Percentiles rank a stretch among this genome's conserved stretches.
Conservation (phyloP, 441 rosid genomes). For the Biscutella laevigata region DNA sequence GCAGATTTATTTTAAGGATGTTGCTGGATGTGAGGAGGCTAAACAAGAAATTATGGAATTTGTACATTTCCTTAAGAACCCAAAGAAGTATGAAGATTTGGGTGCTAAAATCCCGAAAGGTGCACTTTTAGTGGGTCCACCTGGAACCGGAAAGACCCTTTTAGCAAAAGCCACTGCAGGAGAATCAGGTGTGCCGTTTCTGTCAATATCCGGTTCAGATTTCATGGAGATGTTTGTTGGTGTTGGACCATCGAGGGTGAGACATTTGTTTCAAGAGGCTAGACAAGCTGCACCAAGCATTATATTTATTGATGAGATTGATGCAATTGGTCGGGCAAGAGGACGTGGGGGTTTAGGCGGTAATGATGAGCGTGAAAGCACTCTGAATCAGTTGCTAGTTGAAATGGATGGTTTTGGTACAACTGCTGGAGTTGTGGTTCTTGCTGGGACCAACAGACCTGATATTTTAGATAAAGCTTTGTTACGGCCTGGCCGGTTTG, state of each 20-base stretch:
- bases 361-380: conserved; percentile 74
- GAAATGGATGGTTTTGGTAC: conserved; percentile 83
- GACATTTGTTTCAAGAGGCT: conserved; percentile 69
- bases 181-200: conserved; percentile 66
- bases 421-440: conserved; percentile 63
- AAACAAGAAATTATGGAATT: conserved; percentile 78
- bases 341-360: conserved; percentile 72
- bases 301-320: conserved; percentile 67
- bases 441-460: conserved; percentile 76
- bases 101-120: conserved; percentile 76
- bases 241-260: conserved; percentile 76
- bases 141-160: conserved; percentile 75
- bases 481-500: conserved; percentile 66
- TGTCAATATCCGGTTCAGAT: conserved; percentile 70
- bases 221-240: conserved; percentile 88
- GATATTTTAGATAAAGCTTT: conserved; percentile 72
- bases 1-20: conserved; percentile 60
- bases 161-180: conserved; percentile 80
- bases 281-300: conserved; percentile 65
- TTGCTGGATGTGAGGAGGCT: conserved; percentile 77
- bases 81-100: conserved; percentile 63
- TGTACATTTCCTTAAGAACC: conserved; percentile 69
- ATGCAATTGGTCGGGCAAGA: conserved; percentile 72
- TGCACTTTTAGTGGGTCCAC: conserved; percentile 68
- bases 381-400: conserved; percentile 56